Conservation (phyloP, 176 grass and related monocot species). For the Aegilops umbellulata region DNA sequence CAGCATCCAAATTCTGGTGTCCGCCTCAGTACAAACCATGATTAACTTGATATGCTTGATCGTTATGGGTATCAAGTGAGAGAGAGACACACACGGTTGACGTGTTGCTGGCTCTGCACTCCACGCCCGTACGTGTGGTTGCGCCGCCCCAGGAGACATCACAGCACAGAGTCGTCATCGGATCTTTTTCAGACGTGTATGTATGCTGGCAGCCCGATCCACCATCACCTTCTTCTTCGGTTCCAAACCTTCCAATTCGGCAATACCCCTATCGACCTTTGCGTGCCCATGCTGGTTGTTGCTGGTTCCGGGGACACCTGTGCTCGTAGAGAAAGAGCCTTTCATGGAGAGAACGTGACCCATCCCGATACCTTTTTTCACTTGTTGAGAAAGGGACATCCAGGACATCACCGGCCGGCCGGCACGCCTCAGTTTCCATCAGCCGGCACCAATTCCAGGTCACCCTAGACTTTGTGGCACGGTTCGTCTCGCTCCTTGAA, state of each 20-base stretch:
- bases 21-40: too few species aligned
- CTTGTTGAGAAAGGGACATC: too few species aligned
- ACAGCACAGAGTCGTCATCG: background rate
- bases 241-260: constrained; percentile 5
- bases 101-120: background rate
- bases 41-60: background rate
- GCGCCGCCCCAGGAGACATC: background rate
- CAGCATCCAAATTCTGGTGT: too few species aligned
- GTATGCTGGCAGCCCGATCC: background rate
- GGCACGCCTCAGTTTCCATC: too few species aligned
- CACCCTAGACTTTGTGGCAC: background rate
- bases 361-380: too few species aligned
- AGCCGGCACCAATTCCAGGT: background rate
- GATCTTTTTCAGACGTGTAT: background rate
- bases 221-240: background rate
- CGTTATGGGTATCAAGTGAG: background rate
- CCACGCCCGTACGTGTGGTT: too few species aligned
- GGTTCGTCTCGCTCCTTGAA: background rate
- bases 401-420: background rate
- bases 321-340: constrained; percentile 5
- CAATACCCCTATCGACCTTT: background rate
- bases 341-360: background rate
- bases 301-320: background rate
- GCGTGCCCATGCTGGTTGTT: background rate
- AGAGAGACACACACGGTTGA: too few species aligned